These are phyloP conservation scores for Naumovozyma castellii DNA, from an alignment of 805 yeast species.

Conservation along the genomic window DNA sequence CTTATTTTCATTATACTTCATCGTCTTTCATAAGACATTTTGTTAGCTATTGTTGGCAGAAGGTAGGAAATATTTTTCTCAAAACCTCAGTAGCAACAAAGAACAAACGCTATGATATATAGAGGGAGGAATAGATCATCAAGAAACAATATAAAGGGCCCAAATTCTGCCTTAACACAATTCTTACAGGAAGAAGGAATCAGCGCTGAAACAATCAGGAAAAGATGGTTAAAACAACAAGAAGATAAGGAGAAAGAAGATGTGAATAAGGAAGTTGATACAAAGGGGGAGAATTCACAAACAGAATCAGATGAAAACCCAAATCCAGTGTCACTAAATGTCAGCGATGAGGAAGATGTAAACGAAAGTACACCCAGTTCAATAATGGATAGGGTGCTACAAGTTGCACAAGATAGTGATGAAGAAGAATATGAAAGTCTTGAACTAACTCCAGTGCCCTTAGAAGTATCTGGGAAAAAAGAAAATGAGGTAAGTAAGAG, in stretches of 20 bases:
- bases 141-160: conserved; percentile 32
- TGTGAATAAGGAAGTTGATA: conserved; percentile 1
- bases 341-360: not conserved
- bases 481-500: conserved; percentile 29
- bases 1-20: no score
- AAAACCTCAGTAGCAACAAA: no score
- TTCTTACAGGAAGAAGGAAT: conserved; percentile 85
- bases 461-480: not conserved
- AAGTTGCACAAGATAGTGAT: conserved; percentile 29
- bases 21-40: no score
- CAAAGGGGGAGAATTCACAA: not conserved
- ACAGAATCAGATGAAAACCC: not conserved
- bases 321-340: not conserved
- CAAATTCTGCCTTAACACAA: conserved; percentile 85
- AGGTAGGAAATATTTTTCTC: no score
- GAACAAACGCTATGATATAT: no score
- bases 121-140: conserved; percentile 20
- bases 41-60: no score
- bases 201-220: conserved; percentile 66
- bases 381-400: conserved; percentile 14
- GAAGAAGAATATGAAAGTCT: conserved; percentile 22
- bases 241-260: conserved; percentile 7
- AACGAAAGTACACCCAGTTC: not conserved
- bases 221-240: conserved; percentile 32
- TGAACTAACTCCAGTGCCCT: not conserved